Evolutionary conservation across 129 eudicot species (phyloP).

Genomic region (sunflower (Helianthus annuus)): HanXRQr2.0-SUNRISE NC_035448.2:2676845-2677344

Average conservation of each 20-base stretch:
- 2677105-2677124: slow-evolving; percentile 71
- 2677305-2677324: too few species aligned
- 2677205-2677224: background rate
- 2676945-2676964: too few species aligned
- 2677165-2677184: slow-evolving; percentile 1
- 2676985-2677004: background rate
- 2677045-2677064: slow-evolving; percentile 92
- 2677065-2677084: slow-evolving; percentile 86
- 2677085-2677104: slow-evolving; percentile 97
- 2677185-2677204: background rate
- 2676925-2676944: too few species aligned
- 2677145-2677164: slow-evolving; percentile 79
- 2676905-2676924: background rate
- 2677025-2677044: slow-evolving; percentile 38
- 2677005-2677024: background rate
- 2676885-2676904: slow-evolving; percentile 58
- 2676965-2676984: background rate
- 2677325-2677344: too few species aligned
- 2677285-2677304: too few species aligned
- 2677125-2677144: slow-evolving; percentile 71
- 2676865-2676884: slow-evolving; percentile 82
- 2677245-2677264: too few species aligned
- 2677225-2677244: too few species aligned
- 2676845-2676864: slow-evolving; percentile 94
- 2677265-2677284: too few species aligned